These are phyloP conservation scores for Annulohypoxylon truncatum DNA, from an alignment of 2,329 filamentous ascomycete species.

Conservation along the genomic window DNA sequence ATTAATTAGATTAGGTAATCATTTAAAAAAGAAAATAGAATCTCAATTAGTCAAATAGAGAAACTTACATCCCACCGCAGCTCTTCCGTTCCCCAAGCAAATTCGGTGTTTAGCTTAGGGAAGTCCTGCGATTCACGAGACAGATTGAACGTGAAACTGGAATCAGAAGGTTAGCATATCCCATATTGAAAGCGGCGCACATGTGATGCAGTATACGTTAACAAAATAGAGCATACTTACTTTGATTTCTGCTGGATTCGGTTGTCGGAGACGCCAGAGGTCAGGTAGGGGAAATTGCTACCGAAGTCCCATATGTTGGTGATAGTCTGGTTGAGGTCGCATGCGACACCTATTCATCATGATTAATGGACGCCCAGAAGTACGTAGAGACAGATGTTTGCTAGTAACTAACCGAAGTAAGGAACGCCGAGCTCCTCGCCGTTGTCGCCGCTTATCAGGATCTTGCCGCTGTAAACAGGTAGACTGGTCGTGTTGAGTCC, in stretches of 20 bases:
- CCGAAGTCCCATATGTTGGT: slow-evolving; percentile 38
- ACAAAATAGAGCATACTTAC: slow-evolving; percentile 19
- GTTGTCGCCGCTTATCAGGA: slow-evolving; percentile 50
- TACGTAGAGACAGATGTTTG: neutral
- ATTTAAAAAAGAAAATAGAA: neutral
- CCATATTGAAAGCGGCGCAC: neutral
- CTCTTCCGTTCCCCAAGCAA: slow-evolving; percentile 45
- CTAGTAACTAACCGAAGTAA: slow-evolving; percentile 45
- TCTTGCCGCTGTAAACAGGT: slow-evolving; percentile 52
- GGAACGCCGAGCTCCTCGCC: slow-evolving; percentile 51
- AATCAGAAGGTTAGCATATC: neutral
- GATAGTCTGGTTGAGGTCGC: slow-evolving; percentile 35
- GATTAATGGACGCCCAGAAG: neutral
- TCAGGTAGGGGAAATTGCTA: slow-evolving; percentile 26
- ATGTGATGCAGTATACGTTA: neutral
- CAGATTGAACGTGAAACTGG: slow-evolving; percentile 47
- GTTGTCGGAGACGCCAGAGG: slow-evolving; percentile 20
- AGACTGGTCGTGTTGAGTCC: slow-evolving; percentile 46
- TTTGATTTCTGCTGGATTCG: slow-evolving; percentile 37
- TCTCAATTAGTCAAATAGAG: neutral
- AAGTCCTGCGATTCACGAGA: slow-evolving; percentile 43
- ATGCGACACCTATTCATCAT: slow-evolving; percentile 34
- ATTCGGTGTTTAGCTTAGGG: slow-evolving; percentile 39
- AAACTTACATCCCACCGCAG: slow-evolving; percentile 47
- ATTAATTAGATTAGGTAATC: too few relatives aligned